Conservation (phyloP, 768 basidiomycete genomes). For the Megacollybia marginata region DNA sequence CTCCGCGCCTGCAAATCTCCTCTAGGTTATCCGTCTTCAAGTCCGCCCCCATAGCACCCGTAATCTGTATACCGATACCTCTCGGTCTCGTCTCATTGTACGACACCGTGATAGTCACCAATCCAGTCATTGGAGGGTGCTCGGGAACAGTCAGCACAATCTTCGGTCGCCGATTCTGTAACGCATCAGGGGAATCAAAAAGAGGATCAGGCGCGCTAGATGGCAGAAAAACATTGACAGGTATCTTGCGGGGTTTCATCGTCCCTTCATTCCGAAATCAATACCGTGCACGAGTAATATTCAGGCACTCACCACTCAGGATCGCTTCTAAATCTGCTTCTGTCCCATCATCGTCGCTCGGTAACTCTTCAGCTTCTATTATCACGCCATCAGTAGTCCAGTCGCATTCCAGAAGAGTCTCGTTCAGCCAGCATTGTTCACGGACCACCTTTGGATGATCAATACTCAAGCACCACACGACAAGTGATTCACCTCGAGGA, state of each 20-base stretch:
- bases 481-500: constrained; percentile 51
- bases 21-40: constrained; percentile 51
- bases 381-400: constrained; percentile 54
- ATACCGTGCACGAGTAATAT: background rate
- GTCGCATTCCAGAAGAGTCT: constrained; percentile 47
- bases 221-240: constrained; percentile 65
- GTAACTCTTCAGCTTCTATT: constrained; percentile 14
- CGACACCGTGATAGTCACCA: constrained; percentile 56
- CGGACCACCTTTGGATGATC: constrained; percentile 48
- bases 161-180: constrained; percentile 34
- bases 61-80: constrained; percentile 51
- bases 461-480: constrained; percentile 1
- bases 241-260: constrained; percentile 51
- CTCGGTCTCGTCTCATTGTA: constrained; percentile 50
- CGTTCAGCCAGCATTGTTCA: constrained; percentile 84
- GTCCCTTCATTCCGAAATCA: constrained; percentile 31
- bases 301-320: constrained; percentile 41
- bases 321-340: constrained; percentile 58
- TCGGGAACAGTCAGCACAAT: constrained; percentile 66
- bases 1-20: constrained; percentile 67
- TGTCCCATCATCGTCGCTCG: constrained; percentile 30
- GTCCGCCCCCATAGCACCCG: constrained; percentile 51
- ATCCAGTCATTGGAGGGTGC: constrained; percentile 53
- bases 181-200: constrained; percentile 35
- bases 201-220: constrained; percentile 26